These are phyloP conservation scores for Solanum bulbocastanum DNA, from an alignment of 257 asterid species.

Conservation along the genomic window DNA sequence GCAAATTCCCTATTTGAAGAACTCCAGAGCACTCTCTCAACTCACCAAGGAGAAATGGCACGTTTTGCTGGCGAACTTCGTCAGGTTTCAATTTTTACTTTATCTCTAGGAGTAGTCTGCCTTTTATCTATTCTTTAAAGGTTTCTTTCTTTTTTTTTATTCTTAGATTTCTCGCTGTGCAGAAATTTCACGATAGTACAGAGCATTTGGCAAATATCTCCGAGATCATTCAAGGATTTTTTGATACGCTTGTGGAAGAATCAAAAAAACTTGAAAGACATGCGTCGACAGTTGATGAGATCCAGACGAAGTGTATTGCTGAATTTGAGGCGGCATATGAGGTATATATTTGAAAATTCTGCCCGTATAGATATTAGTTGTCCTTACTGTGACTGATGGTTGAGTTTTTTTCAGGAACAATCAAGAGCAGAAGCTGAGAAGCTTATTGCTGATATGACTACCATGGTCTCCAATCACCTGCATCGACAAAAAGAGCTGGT, in stretches of 20 bases:
- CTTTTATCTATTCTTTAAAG: not conserved
- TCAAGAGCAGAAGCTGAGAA: conserved; percentile 56
- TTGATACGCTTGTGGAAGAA: conserved; percentile 34
- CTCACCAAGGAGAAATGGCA: conserved; percentile 63
- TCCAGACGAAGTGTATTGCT: conserved; percentile 40
- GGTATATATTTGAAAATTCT: conserved; percentile 20
- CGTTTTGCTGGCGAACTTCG: conserved; percentile 67
- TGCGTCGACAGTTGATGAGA: conserved; percentile 28
- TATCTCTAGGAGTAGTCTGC: not conserved
- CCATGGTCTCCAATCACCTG: conserved; percentile 59
- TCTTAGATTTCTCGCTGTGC: conserved; percentile 7
- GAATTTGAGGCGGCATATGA: conserved; percentile 64
- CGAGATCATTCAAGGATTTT: conserved; percentile 20
- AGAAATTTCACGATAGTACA: conserved; percentile 35
- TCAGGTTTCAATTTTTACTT: conserved; percentile 36
- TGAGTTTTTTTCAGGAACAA: conserved; percentile 42
- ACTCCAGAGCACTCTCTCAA: conserved; percentile 47
- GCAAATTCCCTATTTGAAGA: conserved; percentile 46
- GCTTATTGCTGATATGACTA: conserved; percentile 67
- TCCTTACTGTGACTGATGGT: conserved; percentile 4
- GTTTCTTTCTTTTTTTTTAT: not conserved
- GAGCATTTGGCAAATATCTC: conserved; percentile 33
- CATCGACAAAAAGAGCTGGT: conserved; percentile 75
- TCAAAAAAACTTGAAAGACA: conserved; percentile 33
- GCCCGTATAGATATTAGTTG: not conserved